These are phyloP conservation scores for Hyphopichia khmerensis DNA, from an alignment of 1,139 yeast species.

Conservation along the genomic window DNA sequence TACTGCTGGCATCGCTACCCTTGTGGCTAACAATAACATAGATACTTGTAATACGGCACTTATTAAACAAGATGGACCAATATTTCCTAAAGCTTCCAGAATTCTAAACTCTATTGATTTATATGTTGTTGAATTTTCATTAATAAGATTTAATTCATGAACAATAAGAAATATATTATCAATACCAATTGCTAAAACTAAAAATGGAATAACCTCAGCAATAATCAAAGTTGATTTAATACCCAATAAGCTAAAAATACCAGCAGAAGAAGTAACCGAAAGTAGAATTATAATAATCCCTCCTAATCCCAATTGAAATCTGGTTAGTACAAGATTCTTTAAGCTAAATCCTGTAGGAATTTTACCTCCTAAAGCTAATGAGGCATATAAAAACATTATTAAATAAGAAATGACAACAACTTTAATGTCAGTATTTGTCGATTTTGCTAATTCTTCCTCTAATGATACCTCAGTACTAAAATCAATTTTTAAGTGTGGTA, in stretches of 20 bases:
- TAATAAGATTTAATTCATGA: slow-evolving; percentile 67
- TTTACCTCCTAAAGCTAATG: slow-evolving; percentile 73
- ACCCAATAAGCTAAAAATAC: slow-evolving; percentile 72
- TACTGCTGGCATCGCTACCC: slow-evolving; percentile 94
- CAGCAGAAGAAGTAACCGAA: slow-evolving; percentile 81
- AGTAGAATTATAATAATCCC: slow-evolving; percentile 80
- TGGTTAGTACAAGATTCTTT: slow-evolving; percentile 50
- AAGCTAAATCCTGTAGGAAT: slow-evolving; percentile 27
- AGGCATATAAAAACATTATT: slow-evolving; percentile 88
- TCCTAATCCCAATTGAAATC: slow-evolving; percentile 73
- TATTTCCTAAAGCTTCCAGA: slow-evolving; percentile 60
- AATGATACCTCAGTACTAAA: slow-evolving; percentile 83
- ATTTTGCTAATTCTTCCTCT: slow-evolving; percentile 77
- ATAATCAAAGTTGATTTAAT: slow-evolving; percentile 85
- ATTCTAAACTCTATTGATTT: slow-evolving; percentile 53
- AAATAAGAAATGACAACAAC: slow-evolving; percentile 74
- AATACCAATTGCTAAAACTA: slow-evolving; percentile 90
- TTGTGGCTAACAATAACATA: slow-evolving; percentile 76
- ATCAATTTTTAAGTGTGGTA: slow-evolving; percentile 59
- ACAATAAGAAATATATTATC: slow-evolving; percentile 88
- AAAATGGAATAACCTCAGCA: slow-evolving; percentile 96
- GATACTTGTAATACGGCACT: slow-evolving; percentile 75
- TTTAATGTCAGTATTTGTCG: slow-evolving; percentile 74
- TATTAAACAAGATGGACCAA: slow-evolving; percentile 85
- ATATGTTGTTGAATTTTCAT: slow-evolving; percentile 36